Base-by-base conservation (phyloP, 2,329 filamentous ascomycete genomes). In the Fusarium palustre region DNA sequence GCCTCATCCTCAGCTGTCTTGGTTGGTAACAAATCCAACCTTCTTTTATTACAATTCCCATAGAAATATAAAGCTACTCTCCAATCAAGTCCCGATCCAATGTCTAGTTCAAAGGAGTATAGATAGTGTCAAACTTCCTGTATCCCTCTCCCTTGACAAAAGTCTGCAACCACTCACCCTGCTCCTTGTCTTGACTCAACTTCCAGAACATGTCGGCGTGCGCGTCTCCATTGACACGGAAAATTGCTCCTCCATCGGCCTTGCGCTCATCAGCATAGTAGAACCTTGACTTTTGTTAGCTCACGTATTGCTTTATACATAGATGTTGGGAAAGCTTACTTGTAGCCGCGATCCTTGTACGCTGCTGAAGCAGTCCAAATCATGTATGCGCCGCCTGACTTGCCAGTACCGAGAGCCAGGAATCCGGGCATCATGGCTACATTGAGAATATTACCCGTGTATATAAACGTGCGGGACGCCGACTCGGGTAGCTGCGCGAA, bases 231-330 rank as follows among this genome's bases (percentile, higher is more conserved):
- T 79, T 74, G 20, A 84, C 73, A 0, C 59, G 55, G 18, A 68
- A 77, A 24, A 64, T 73, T 1, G 75, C 38, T 3, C 70, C 53
- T 0, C 84, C 84, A 50, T 84, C 78, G 0, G 75, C 59, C 13
- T 79, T 80, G 13, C 84, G 77, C 69, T 87, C 82, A 52, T 87
- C 84, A 5, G 76, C 81, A 56, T 83, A 87, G 66, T 86, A 86
- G 68, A 87, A 87, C 41, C 84, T 86, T 63, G 13, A 1, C 10
- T 10, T 59, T 25, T 55, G 47, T 59, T 33, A 36, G n/a, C 4
- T 3, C 9, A 6, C 36, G 0, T 15, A 20, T 3, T 22, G 2
- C 6, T 8, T 7, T 39, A 1, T 1, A 2, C 13, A 22, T 28
- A 8, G 18, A 1, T 10, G 1, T 18, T 12, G 16, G 1, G 15